phyloP scores from a whole-genome alignment of 108 stramenopile species.

The Conticribra guillardii region DNA sequence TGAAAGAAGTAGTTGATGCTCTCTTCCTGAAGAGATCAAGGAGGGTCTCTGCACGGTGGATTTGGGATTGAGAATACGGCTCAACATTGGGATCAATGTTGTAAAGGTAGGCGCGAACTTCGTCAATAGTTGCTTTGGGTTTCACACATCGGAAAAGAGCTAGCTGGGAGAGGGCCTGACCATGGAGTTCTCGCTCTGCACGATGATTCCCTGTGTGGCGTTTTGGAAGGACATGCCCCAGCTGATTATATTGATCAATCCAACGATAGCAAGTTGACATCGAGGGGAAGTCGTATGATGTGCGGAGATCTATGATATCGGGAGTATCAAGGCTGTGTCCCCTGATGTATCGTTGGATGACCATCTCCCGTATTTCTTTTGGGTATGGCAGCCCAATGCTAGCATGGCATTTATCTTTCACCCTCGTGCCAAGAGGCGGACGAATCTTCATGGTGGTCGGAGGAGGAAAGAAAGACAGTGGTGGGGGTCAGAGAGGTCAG shows the following conservation, averaged over 20 bases:
- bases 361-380: conserved; percentile 1
- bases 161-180: not conserved
- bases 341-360: not conserved
- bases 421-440: too few relatives aligned
- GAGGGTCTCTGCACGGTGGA: not conserved
- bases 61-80: conserved; percentile 15
- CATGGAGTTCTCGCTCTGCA: not conserved
- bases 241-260: not conserved
- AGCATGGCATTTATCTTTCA: not conserved
- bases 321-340: conserved; percentile 1
- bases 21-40: conserved; percentile 4
- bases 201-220: not conserved
- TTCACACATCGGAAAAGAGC: conserved; percentile 7
- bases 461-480: too few relatives aligned
- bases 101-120: conserved; percentile 6
- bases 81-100: not conserved
- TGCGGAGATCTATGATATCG: not conserved
- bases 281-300: not conserved
- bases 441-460: too few relatives aligned
- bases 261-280: not conserved
- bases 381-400: not conserved
- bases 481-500: too few relatives aligned
- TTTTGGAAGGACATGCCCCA: not conserved
- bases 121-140: conserved; percentile 6
- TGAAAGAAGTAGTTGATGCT: conserved; percentile 3